Base-by-base conservation (phyloP, 306 rosid species). In the Glycine tomentella region DNA sequence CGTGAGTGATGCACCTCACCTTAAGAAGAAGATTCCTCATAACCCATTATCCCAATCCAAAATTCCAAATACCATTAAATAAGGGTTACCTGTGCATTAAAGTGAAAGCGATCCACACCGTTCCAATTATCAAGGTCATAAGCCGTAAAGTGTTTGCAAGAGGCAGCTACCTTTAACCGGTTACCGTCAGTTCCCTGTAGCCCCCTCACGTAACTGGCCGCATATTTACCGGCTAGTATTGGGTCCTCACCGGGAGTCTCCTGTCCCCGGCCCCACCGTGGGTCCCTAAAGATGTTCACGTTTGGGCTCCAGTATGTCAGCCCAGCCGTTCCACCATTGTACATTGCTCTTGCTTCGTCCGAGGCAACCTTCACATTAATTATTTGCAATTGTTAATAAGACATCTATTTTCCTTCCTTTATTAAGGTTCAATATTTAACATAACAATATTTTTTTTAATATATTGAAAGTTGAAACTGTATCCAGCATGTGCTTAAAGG, bases 211-310 rank as follows among this genome's bases (percentile, higher is more conserved):
- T 91, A 93, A 72, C 86, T 87, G 20, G 92, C 92, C 0, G 92
- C 98, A 61, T 93, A 93, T 14, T 2, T 81, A n/a, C 98, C 98
- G 62, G 80, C 97, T 2, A 93, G 82, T 0, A 85, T 16, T 0
- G 98, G 98, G 17, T 93, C 98, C 72, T 93, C 98, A 46, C 98
- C 98, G 79, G 98, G 98, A 85, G 98, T 93, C 75, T 92, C 97
- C 87, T 92, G 97, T 74, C 91, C 97, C 0, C 97, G 92, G 68
- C 97, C 97, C 97, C 97, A 93, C 85, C 98, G 71, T 13, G 98
- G 98, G 78, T 93, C 97, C 70, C 97, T 87, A 9, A 91, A 85
- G 6, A 93, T 86, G 71, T 93, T 93, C 1, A 91, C 94, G 11
- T 93, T 91, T 80, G 98, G 98, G 86, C 98, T 93, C 98, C 97